Evolutionary conservation across 139 green algal genomes (phyloP).

Genomic region (Spirogloea muscicola): DNA sequence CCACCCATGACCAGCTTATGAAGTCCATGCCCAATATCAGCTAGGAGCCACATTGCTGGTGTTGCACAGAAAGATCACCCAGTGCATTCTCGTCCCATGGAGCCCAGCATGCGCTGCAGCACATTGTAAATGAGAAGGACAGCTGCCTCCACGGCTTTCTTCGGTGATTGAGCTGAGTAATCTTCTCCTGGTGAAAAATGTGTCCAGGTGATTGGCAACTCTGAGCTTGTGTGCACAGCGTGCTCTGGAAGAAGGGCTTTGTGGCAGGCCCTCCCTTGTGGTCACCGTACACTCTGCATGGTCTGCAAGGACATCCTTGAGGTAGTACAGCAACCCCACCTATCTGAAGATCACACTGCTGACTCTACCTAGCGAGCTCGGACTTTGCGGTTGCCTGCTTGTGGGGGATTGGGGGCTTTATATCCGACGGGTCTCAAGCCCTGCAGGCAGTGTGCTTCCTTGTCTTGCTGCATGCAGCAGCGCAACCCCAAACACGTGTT

Average conservation of each 20-base stretch:
- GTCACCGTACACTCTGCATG: not conserved
- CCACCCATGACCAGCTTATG: too few species aligned
- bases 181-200: not conserved
- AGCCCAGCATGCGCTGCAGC: not conserved
- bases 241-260: not conserved
- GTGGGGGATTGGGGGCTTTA: too few species aligned
- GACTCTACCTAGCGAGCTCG: too few species aligned
- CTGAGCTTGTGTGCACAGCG: not conserved
- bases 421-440: too few species aligned
- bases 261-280: slow-evolving; percentile 5
- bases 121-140: not conserved
- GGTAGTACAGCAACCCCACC: too few species aligned
- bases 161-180: not conserved
- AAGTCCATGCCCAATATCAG: too few species aligned
- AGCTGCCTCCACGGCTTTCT: not conserved
- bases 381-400: too few species aligned
- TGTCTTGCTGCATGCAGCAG: too few species aligned
- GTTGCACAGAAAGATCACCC: slow-evolving; percentile 7
- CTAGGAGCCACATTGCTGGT: too few species aligned
- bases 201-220: not conserved
- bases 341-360: too few species aligned
- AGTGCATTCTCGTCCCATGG: not conserved
- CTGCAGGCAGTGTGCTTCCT: too few species aligned
- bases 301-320: slow-evolving; percentile 3
- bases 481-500: too few species aligned